A percentile compares a stretch with the other conserved stretches of the same genome.
These are phyloP conservation scores for Backusella mclennaniae DNA, from an alignment of 192 early-diverging fungal genomes.

Conservation along the genomic window DNA sequence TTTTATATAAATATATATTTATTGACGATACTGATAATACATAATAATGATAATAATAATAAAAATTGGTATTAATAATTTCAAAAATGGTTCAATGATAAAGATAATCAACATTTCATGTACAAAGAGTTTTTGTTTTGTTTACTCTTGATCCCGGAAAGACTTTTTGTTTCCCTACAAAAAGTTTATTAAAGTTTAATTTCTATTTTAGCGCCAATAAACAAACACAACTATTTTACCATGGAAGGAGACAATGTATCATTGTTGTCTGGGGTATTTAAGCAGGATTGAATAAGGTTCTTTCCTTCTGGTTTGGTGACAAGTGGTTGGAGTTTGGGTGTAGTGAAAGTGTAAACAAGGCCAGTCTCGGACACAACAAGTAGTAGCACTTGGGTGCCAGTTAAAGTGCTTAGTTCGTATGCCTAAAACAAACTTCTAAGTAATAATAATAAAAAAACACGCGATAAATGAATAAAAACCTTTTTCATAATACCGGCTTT, in stretches of 20 bases:
- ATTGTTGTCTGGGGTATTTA: conserved; percentile 74
- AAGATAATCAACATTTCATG: background rate
- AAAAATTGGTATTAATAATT: too few species aligned
- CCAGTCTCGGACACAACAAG: conserved; percentile 93
- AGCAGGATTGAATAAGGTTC: conserved; percentile 84
- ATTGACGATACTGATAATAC: background rate
- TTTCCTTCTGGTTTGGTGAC: conserved; percentile 89
- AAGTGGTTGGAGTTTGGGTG: conserved; percentile 87
- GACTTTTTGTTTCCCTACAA: background rate
- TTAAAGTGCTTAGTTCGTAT: conserved; percentile 87
- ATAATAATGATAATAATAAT: background rate
- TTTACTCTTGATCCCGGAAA: background rate
- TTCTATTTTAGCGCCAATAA: background rate
- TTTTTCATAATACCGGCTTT: conserved; percentile 98
- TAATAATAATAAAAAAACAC: background rate
- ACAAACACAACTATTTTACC: background rate
- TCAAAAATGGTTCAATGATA: background rate
- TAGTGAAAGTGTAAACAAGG: conserved; percentile 91
- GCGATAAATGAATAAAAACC: conserved; percentile 34
- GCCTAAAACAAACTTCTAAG: conserved; percentile 44
- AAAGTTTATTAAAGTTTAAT: background rate
- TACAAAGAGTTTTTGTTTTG: background rate
- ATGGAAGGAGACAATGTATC: background rate
- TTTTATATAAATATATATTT: background rate
- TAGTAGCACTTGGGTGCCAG: conserved; percentile 89